Evolutionary conservation across 129 eudicot species (phyloP), one percentile per base, ranked within the genome.

Genomic region (Smallanthus sonchifolius): DNA sequence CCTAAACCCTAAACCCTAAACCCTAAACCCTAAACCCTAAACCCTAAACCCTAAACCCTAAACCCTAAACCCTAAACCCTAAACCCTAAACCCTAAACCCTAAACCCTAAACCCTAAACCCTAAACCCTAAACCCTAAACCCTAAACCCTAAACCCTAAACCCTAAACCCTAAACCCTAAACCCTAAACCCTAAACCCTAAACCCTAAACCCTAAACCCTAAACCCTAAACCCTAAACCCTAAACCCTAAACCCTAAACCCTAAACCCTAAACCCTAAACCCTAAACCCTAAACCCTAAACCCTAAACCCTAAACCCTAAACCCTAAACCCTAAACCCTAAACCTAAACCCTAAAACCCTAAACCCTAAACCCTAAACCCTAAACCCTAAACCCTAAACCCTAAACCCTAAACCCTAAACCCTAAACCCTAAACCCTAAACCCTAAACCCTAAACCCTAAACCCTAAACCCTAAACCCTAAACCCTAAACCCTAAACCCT

Each of bases 221-320:
- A 69, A 69, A 69, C 60, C 60, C 60, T 48, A 69, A 69, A 69
- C 73, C 60, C 73, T 48, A 69, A 67, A 69, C 43, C 73, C 57
- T 28, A 68, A 69, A 69, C 49, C 72, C 72, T 28, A 47, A 69
- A 28, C 30, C 73, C 60, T 24, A 48, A 45, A 69, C 73, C 73
- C 73, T 28, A 67, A 69, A 44, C 73, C 73, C 73, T 32, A 28
- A 69, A 28, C 43, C 73, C 57, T 8, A 24, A 69, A 69, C 73
- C 73, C 73, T 30, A 45, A 69, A 44, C 48, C 73, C 60, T 44
- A 6, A 69, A 69, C 48, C 73, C 73, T 40, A 17, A 65, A 67
- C 24, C 72, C 37, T 11, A 5, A 67, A 67, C 47, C 73, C 57
- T 20, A 10, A 67, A 67, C 44, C 56, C 73, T 44, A 3, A 43